phyloP scores from a whole-genome alignment of 73 alveolate genomes.

The Paramecium primaurelia region DNA sequence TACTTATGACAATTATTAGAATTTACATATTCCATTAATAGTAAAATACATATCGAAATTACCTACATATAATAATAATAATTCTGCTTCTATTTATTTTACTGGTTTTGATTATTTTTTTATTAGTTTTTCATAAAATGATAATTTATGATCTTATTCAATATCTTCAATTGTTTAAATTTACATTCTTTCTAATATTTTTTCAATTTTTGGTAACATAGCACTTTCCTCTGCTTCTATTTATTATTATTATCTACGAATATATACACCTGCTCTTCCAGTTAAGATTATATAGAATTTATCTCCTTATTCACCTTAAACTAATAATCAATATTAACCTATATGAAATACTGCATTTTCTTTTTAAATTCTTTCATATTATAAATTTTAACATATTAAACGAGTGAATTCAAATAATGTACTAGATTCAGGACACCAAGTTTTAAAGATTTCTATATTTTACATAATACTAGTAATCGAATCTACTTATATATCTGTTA shows the following conservation, averaged over 20 bases:
- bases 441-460: background rate
- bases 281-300: conserved; percentile 48
- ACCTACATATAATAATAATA: background rate
- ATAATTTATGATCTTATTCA: background rate
- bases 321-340: background rate
- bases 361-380: background rate
- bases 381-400: background rate
- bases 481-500: background rate
- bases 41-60: background rate
- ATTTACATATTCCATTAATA: background rate
- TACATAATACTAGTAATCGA: background rate
- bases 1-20: background rate
- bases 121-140: background rate
- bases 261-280: conserved; percentile 53
- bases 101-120: conserved; percentile 18
- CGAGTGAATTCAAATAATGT: conserved; percentile 32
- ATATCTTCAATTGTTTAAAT: background rate
- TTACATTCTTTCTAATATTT: background rate
- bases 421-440: conserved; percentile 17
- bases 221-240: conserved; percentile 22
- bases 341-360: background rate
- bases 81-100: background rate
- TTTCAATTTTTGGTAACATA: background rate
- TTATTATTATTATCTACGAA: background rate
- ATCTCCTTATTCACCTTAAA: conserved; percentile 47